Percentiles rank a stretch among this genome's conserved stretches.
These are phyloP conservation scores for Venturia nashicola DNA, from an alignment of 2,329 filamentous ascomycete species.

Conservation along the genomic window DNA sequence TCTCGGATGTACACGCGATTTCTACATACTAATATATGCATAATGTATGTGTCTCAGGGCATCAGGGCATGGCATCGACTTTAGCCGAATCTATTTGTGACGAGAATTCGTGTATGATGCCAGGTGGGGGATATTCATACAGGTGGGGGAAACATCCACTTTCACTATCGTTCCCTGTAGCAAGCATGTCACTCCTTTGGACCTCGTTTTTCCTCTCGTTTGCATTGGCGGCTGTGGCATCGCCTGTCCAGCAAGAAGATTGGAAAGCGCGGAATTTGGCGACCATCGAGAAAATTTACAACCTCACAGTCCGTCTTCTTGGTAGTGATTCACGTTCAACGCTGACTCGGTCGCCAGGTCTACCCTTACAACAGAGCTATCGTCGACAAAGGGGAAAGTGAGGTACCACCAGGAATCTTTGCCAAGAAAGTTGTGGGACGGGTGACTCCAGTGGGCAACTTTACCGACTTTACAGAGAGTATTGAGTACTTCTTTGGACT, in stretches of 20 bases:
- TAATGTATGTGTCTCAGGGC: too few relatives aligned
- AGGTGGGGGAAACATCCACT: too few relatives aligned
- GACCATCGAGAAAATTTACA: constrained; percentile 28
- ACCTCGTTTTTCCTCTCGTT: neutral
- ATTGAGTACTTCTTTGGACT: constrained; percentile 35
- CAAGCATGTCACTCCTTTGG: neutral
- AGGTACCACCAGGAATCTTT: constrained; percentile 28
- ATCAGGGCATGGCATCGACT: too few relatives aligned
- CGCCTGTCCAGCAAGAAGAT: neutral
- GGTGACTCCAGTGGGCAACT: constrained; percentile 31
- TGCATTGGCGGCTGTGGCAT: neutral
- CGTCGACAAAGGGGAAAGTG: constrained; percentile 19
- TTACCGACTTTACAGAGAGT: constrained; percentile 28
- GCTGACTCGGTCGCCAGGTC: constrained; percentile 12
- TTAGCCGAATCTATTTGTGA: too few relatives aligned
- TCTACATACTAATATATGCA: too few relatives aligned
- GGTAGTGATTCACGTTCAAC: too few relatives aligned
- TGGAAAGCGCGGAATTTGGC: constrained; percentile 22
- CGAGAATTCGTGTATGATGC: too few relatives aligned
- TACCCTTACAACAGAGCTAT: constrained; percentile 28
- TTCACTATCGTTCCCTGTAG: neutral
- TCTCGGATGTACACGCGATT: too few relatives aligned
- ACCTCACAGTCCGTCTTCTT: constrained; percentile 18
- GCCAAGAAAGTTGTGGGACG: constrained; percentile 25
- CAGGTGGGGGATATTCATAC: too few relatives aligned